Base-by-base conservation (phyloP, 768 basidiomycete species). In the Candolleomyces efflorescens region DNA sequence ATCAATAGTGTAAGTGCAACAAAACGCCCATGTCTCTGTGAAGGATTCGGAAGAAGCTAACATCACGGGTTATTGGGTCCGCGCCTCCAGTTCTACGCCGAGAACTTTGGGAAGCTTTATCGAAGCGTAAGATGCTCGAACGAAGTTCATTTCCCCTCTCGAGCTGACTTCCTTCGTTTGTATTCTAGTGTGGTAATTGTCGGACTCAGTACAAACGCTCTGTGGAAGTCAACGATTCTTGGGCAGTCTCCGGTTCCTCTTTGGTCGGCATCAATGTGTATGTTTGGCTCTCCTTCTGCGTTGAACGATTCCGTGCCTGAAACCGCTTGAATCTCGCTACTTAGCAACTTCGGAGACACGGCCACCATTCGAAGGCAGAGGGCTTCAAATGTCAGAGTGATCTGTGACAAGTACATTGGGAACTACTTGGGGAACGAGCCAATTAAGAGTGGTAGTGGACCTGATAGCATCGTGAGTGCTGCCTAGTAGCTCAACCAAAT, bases 81-180 rank as follows among this genome's bases (percentile, higher is more conserved):
- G n/a, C 32, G 27, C 38, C 27, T 26, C 5, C 37, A 74, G 73
- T 75, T 75, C 71, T 75, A 75, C 51, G 72, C 67, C 13, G 72
- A 74, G 63, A 69, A 74, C 62, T 74, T 74, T 50, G 73, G 73
- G 23, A 75, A 75, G 57, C 65, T 75, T 52, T 75, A 74, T 58
- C 69, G 73, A 24, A 61, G 56, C 32, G 62, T 60, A 22, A 59
- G 62, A n/a, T n/a, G n/a, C n/a, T n/a, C n/a, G n/a, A n/a, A n/a
- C n/a, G n/a, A n/a, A n/a, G n/a, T n/a, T n/a, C n/a, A n/a, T n/a
- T n/a, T n/a, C n/a, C n/a, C n/a, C n/a, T n/a, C n/a, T n/a, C n/a
- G n/a, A n/a, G n/a, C n/a, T n/a, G n/a, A n/a, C n/a, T n/a, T n/a
- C n/a, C n/a, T n/a, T n/a, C n/a, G n/a, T n/a, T n/a, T n/a, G 24